Percentiles rank a stretch among this genome's conserved stretches.
Conservation (phyloP, 75 land plant genomes). For the Larix kaempferi region DNA sequence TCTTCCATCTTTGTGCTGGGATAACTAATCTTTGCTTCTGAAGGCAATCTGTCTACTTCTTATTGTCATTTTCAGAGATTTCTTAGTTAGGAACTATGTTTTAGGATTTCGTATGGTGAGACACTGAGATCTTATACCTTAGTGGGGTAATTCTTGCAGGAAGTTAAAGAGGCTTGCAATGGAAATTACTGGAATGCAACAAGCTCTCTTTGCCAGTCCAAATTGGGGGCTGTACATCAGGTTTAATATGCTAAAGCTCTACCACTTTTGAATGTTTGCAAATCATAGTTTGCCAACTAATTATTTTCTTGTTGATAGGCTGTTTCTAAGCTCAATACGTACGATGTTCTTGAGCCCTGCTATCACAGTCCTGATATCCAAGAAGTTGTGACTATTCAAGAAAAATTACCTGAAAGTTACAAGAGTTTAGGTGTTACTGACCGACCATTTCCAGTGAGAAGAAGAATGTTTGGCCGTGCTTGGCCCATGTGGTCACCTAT, state of each 20-base stretch:
- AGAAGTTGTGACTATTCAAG: constrained; percentile 4
- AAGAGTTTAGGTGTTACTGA: constrained; percentile 65
- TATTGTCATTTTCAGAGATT: too few species aligned
- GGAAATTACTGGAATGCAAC: constrained; percentile 62
- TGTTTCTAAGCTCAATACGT: constrained; percentile 47
- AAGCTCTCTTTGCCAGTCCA: constrained; percentile 28
- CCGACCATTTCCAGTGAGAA: constrained; percentile 58
- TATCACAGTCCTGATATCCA: constrained; percentile 34
- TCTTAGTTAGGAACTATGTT: too few species aligned
- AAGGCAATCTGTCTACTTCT: too few species aligned
- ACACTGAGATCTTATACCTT: too few species aligned
- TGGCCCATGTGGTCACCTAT: constrained; percentile 67
- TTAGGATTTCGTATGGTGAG: too few species aligned
- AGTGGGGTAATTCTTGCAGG: constrained; percentile 28
- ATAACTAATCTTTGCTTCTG: too few species aligned
- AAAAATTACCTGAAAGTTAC: constrained; percentile 63
- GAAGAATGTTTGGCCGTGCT: constrained; percentile 82
- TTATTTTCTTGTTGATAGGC: constrained; percentile 29
- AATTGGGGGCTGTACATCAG: constrained; percentile 41
- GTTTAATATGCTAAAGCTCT: constrained; percentile 9
- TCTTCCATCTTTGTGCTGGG: too few species aligned
- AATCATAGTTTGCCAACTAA: too few species aligned
- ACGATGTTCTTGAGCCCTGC: constrained; percentile 85
- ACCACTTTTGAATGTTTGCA: too few species aligned
- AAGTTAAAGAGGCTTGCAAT: constrained; percentile 39